Conservation (phyloP, 805 yeast genomes). For the Yamadazyma akitaensis region DNA sequence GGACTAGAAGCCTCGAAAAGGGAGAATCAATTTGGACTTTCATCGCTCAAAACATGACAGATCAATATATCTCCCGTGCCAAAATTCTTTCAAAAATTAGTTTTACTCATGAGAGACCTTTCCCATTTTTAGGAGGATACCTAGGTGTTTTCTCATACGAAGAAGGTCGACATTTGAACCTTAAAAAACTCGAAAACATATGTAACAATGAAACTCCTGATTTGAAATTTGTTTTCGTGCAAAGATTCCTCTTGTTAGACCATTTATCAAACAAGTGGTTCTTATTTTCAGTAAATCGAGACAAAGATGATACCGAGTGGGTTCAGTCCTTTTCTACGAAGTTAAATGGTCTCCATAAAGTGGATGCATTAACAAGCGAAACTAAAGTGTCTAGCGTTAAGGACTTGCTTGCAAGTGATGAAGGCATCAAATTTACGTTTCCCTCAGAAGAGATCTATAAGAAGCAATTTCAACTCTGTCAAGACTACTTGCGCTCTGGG, state of each 20-base stretch:
- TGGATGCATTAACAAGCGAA: conserved; percentile 9
- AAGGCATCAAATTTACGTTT: conserved; percentile 28
- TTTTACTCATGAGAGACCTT: conserved; percentile 21
- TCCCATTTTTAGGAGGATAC: conserved; percentile 91
- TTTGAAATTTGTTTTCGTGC: conserved; percentile 68
- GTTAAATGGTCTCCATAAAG: conserved; percentile 10
- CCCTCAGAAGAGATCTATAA: conserved; percentile 58
- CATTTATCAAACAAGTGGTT: conserved; percentile 43
- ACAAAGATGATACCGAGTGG: conserved; percentile 37
- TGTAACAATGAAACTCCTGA: conserved; percentile 53
- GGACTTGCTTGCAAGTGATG: conserved; percentile 21
- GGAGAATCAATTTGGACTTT: conserved; percentile 45
- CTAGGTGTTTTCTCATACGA: conserved; percentile 87
- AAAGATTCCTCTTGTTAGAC: conserved; percentile 58
- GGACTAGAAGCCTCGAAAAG: conserved; percentile 2
- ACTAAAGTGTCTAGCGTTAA: conserved; percentile 14
- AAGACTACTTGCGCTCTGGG: conserved; percentile 65
- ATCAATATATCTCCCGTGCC: conserved; percentile 28
- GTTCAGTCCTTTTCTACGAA: conserved; percentile 18
- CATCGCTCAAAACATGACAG: conserved; percentile 47
- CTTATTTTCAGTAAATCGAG: conserved; percentile 47
- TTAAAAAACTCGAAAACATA: conserved; percentile 33
- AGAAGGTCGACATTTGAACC: conserved; percentile 57
- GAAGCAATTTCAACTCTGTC: conserved; percentile 58
- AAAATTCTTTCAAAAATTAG: conserved; percentile 20